Conservation (phyloP, 2,329 filamentous ascomycete genomes). For the Ascochyta koolunga region DNA sequence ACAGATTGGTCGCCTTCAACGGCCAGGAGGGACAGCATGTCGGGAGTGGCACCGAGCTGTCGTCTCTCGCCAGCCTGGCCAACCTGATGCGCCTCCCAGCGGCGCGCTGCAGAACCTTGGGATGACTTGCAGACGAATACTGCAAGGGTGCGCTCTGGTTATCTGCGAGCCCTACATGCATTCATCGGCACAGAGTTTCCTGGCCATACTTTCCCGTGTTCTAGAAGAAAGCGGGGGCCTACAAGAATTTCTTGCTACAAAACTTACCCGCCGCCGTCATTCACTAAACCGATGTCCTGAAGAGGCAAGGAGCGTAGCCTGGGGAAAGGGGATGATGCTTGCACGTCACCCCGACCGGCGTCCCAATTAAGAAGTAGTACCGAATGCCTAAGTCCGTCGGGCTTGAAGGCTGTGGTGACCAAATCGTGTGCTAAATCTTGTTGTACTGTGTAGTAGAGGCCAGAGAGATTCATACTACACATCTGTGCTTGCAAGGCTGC, state of each 20-base stretch:
- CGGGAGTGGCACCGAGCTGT: conserved; percentile 2
- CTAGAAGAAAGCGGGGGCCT: conserved; percentile 20
- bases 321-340: conserved; percentile 17
- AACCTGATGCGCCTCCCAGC: conserved; percentile 3
- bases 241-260: conserved; percentile 19
- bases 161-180: conserved; percentile 3
- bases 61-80: conserved; percentile 6
- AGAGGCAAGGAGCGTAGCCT: conserved; percentile 3
- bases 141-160: neutral
- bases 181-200: neutral
- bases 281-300: conserved; percentile 5
- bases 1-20: conserved; percentile 12
- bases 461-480: too few relatives aligned
- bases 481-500: too few relatives aligned
- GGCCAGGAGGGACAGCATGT: conserved; percentile 12
- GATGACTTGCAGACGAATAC: conserved; percentile 9
- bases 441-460: too few relatives aligned
- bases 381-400: neutral
- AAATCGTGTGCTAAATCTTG: neutral
- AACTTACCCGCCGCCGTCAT: conserved; percentile 17
- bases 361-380: conserved; percentile 6
- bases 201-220: conserved; percentile 15
- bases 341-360: conserved; percentile 6
- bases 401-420: neutral
- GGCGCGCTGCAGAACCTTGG: conserved; percentile 7